Evolutionary conservation across 257 asterid species (phyloP).

Genomic region (Anisodus tanguticus): DNA sequence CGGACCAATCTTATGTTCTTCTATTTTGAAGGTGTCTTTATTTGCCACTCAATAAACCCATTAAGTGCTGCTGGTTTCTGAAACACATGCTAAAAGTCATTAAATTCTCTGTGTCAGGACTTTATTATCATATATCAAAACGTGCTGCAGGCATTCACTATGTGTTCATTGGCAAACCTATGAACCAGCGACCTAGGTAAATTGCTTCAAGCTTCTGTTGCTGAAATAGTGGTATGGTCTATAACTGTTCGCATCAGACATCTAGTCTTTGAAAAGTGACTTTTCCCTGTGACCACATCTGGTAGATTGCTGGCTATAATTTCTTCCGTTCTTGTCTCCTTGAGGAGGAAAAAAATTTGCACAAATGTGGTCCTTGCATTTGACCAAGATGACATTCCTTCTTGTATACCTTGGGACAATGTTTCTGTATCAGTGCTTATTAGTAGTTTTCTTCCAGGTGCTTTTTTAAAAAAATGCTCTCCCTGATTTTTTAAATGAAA

Average conservation of each 20-base stretch:
- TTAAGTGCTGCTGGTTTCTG: constrained; percentile 22
- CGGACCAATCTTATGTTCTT: constrained; percentile 96
- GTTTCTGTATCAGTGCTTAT: background rate
- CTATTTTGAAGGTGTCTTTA: constrained; percentile 85
- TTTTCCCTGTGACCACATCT: background rate
- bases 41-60: constrained; percentile 26
- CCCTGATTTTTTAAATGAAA: constrained; percentile 5
- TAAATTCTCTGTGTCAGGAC: constrained; percentile 54
- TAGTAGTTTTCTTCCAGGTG: constrained; percentile 15
- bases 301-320: background rate
- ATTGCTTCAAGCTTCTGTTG: constrained; percentile 25
- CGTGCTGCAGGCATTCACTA: constrained; percentile 93
- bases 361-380: background rate
- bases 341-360: background rate
- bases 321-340: background rate
- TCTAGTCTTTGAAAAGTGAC: background rate
- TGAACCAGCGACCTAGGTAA: constrained; percentile 91
- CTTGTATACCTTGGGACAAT: constrained; percentile 8
- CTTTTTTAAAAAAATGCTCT: background rate
- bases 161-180: constrained; percentile 87
- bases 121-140: constrained; percentile 90
- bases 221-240: background rate
- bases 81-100: background rate
- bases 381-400: background rate
- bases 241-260: background rate